Evolutionary conservation across 768 basidiomycete species (phyloP), one percentile per base, ranked within the genome.

Genomic region (Russula earlei): DNA sequence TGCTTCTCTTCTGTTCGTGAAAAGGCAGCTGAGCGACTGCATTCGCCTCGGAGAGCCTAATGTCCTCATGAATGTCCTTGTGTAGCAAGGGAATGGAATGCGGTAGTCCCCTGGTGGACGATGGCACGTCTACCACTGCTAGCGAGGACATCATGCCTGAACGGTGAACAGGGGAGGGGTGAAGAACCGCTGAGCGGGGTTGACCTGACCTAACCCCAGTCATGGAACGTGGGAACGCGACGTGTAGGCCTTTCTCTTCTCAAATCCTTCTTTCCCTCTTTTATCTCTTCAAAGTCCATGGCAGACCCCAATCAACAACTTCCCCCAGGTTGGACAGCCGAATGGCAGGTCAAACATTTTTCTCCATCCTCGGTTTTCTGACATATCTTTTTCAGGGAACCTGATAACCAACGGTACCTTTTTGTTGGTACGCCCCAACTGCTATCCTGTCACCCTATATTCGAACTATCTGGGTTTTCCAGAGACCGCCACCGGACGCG

Each of bases 301-400:
- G 69, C 78, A 41, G 72, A 74, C 41, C 75, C 75, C 41, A 64
- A 69, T n/a, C 79, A 82, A 66, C 82, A 89, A 69, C 72, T 96
- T 36, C 94, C 94, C 57, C 86, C 85, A 61, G 94, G 93, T 40
- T 96, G 94, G 94, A 76, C 79, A 61, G 88, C 91, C 67, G 86
- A 94, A 77, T 96, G 94, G 94, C 91, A 67, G 62, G 75, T 70
- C 49, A 17, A 1, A 55, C 12, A 15, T n/a, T 2, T 24, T 29
- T 34, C 47, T 49, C 20, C 45, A 20, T 20, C 45, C 43, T 50
- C 15, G 29, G 50, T 43, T 61, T 54, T 46, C 52, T 47, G 36
- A 49, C n/a, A 56, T 65, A 60, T 53, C 41, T 22, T 49, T 57
- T 34, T 41, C 67, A 93, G 91, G 92, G 89, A 94, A 69, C 73